Percentiles rank a stretch among this genome's conserved stretches.
Evolutionary conservation across 129 eudicot genomes (phyloP).

Genomic region (Tagetes erecta): DNA sequence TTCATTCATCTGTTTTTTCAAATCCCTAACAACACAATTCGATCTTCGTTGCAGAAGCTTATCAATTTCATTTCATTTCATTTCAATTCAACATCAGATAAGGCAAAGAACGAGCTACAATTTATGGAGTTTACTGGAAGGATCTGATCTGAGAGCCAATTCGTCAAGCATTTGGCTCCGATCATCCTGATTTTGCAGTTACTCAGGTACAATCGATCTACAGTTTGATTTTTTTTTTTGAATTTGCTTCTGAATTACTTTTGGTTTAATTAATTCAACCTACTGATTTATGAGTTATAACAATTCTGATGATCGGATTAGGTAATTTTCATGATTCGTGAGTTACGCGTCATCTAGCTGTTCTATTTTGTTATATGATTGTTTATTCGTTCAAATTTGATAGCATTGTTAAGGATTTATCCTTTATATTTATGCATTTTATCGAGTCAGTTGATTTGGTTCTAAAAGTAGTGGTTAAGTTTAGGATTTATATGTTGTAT

Average conservation of each 20-base stretch:
- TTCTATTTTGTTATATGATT: slow-evolving; percentile 14
- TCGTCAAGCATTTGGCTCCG: slow-evolving; percentile 35
- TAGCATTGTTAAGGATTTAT: slow-evolving; percentile 8
- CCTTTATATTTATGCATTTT: slow-evolving; percentile 3
- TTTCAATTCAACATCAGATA: slow-evolving; percentile 9
- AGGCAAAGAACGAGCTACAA: slow-evolving; percentile 16
- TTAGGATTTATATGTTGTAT: not conserved
- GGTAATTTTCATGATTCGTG: slow-evolving; percentile 3
- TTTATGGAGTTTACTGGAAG: slow-evolving; percentile 23
- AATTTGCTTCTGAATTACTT: not conserved
- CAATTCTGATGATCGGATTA: slow-evolving; percentile 34
- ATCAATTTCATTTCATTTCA: not conserved
- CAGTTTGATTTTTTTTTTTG: not conserved
- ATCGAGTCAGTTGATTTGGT: not conserved
- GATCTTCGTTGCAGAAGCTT: slow-evolving; percentile 21
- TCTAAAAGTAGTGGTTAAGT: not conserved
- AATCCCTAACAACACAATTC: not conserved
- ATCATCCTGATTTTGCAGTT: slow-evolving; percentile 33
- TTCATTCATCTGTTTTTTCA: not conserved
- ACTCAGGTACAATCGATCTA: slow-evolving; percentile 37
- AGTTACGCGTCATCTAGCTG: not conserved
- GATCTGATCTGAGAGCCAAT: slow-evolving; percentile 38
- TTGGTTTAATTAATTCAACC: not conserved
- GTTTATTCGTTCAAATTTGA: slow-evolving; percentile 2
- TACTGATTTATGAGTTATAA: not conserved